Evolutionary conservation across 352 stramenopile species (phyloP), one percentile per base, ranked within the genome.

Genomic region (Pythium volutum): DNA sequence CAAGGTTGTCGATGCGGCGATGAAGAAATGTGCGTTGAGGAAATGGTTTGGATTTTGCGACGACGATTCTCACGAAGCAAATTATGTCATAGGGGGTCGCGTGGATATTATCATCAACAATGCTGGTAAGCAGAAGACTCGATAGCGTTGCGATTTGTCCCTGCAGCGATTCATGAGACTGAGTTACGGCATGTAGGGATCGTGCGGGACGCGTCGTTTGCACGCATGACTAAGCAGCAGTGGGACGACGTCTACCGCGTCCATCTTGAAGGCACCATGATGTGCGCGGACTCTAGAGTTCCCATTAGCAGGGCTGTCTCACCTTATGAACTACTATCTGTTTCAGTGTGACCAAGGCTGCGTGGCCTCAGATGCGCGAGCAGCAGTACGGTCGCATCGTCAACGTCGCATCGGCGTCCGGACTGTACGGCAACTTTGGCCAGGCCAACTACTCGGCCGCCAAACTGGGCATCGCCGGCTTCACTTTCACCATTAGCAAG

Each of bases 41-140:
- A 9, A 4, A 56, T 31, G n/a, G 1, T 5, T 9, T 43, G 9
- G 36, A 43, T 2, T 45, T 31, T 12, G 31, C 31, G 10, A 8
- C 7, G 8, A 31, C 6, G 6, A 39, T 47, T 25, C 42, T 48
- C 20, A 48, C 9, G 42, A 27, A 2, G 18, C 3, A 3, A 48
- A 48, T 48, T n/a, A n/a, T 29, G 22, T 29, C 10, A 29, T 50
- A 89, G 79, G 78, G 74, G 93, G 88, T 0, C 73, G 82, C 11
- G 77, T 97, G 50, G 94, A 98, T 64, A 86, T 97, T 38, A 64
- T 98, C 10, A 74, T 98, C 45, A 98, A 98, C 73, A 98, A 98
- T 68, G 94, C 94, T 8, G 94, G 84, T 55, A 33, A 15, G 52
- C n/a, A n/a, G 29, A 22, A 36, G 25, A 20, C 20, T 57, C 14